A percentile compares a stretch with the other conserved stretches of the same genome.
phyloP scores from a whole-genome alignment of 257 asterid species.

The Pogostemon cablin region DNA sequence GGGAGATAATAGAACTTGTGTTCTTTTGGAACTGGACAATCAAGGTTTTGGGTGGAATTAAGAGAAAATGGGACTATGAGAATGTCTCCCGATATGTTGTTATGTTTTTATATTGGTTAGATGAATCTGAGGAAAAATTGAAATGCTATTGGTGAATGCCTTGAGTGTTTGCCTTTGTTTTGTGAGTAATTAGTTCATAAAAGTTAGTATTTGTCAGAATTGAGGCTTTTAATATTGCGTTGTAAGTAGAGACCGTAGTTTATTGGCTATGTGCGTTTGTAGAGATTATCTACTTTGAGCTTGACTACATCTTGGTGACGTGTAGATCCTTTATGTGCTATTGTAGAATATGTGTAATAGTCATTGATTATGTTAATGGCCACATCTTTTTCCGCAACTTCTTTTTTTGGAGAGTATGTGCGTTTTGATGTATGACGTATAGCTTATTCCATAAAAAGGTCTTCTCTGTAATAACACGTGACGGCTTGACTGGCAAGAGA shows the following conservation, averaged over 20 bases:
- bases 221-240: background rate
- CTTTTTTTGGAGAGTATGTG: constrained; percentile 20
- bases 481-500: constrained; percentile 27
- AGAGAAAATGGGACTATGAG: constrained; percentile 9
- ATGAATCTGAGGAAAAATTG: constrained; percentile 14
- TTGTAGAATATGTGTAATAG: background rate
- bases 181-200: constrained; percentile 11
- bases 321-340: constrained; percentile 1
- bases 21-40: background rate
- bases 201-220: constrained; percentile 13
- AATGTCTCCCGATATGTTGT: constrained; percentile 3
- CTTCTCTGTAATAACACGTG: constrained; percentile 17
- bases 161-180: constrained; percentile 22
- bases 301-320: constrained; percentile 10
- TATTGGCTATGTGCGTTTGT: background rate
- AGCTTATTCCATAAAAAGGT: constrained; percentile 16
- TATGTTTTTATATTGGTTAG: background rate
- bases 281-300: constrained; percentile 4
- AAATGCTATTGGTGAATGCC: constrained; percentile 19
- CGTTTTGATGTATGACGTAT: constrained; percentile 21
- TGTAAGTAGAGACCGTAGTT: constrained; percentile 1
- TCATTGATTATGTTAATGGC: background rate
- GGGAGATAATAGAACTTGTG: constrained; percentile 1
- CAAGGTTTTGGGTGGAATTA: constrained; percentile 4
- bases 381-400: background rate